Conservation (phyloP, 148 eudicot genomes). For the Amaranthus hypochondriacus region DNA sequence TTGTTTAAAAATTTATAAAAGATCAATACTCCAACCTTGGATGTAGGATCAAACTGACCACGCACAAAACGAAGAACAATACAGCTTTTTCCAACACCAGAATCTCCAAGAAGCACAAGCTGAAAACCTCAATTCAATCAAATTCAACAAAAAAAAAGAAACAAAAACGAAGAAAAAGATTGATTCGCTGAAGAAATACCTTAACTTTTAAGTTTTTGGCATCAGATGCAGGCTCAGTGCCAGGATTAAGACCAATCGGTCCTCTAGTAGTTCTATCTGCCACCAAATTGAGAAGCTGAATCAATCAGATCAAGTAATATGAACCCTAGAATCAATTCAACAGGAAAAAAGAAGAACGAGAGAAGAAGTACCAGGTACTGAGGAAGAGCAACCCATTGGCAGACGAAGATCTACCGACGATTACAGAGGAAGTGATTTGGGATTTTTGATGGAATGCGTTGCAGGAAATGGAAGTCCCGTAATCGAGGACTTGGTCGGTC, state of each 20-base stretch:
- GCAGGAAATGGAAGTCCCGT: too few relatives aligned
- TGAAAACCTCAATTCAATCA: conserved; percentile 3
- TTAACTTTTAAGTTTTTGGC: conserved; percentile 66
- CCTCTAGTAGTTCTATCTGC: conserved; percentile 52
- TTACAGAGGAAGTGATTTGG: too few relatives aligned
- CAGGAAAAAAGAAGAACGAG: not conserved
- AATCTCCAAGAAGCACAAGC: conserved; percentile 37
- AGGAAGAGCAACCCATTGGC: conserved; percentile 27
- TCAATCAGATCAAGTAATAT: not conserved
- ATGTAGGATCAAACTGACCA: conserved; percentile 96
- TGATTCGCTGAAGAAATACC: conserved; percentile 28
- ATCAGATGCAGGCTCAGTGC: conserved; percentile 35
- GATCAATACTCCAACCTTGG: conserved; percentile 51
- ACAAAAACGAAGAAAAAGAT: not conserved
- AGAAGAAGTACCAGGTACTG: conserved; percentile 22
- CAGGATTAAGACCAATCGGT: conserved; percentile 45
- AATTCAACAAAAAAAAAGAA: not conserved
- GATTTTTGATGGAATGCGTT: too few relatives aligned
- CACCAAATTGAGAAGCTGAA: not conserved
- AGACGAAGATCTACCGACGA: not conserved
- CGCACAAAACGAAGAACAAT: conserved; percentile 56
- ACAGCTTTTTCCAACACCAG: conserved; percentile 41
- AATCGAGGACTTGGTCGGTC: too few relatives aligned
- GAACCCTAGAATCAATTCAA: not conserved
- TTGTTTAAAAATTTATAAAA: not conserved